Evolutionary conservation across 352 stramenopile species (phyloP), one percentile per base, ranked within the genome.

Genomic region (Phytophthora hibernalis): DNA sequence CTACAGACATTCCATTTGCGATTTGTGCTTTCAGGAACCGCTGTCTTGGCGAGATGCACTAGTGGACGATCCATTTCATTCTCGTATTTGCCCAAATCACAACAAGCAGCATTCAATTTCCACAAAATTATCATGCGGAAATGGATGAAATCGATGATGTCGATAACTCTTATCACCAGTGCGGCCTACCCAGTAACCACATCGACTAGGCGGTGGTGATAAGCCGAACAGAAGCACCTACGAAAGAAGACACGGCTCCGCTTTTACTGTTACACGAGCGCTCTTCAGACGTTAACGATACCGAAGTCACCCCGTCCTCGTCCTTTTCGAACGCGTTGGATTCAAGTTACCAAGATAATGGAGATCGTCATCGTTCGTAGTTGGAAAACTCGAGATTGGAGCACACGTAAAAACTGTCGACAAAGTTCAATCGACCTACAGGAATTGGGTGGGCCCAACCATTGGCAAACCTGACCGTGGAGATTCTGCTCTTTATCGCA

Each of bases 371-470:
- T n/a, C 33, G 15, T 16, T n/a, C 8, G 28, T 33, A 33, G 28
- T 9, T 33, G 28, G 28, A 18, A 40, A n/a, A 40, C 12, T 68
- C 11, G 52, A 57, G 44, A 60, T 64, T 8, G 67, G 61, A 35
- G 60, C 68, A 11, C 59, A 40, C 0, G 40, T 43, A 28, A 68
- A 76, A 28, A 72, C 68, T 10, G 57, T 37, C 22, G 68, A 69
- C 57, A 68, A 66, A 30, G 40, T 76, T n/a, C 35, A 53, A 30
- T 63, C 62, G 0, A 76, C 68, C 5, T 69, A 65, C 16, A 47
- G 56, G 3, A 77, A 77, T 35, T 74, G 65, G 65, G 60, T 77
- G 2, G 69, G 69, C 16, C 61, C 63, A 21, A 80, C 40, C 64
- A 72, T 54, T 54, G 63, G 45, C 5, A 61, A 65, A 13, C 53